Conservation (phyloP, 176 grass and related monocot species). For the Eragrostis nindensis region DNA sequence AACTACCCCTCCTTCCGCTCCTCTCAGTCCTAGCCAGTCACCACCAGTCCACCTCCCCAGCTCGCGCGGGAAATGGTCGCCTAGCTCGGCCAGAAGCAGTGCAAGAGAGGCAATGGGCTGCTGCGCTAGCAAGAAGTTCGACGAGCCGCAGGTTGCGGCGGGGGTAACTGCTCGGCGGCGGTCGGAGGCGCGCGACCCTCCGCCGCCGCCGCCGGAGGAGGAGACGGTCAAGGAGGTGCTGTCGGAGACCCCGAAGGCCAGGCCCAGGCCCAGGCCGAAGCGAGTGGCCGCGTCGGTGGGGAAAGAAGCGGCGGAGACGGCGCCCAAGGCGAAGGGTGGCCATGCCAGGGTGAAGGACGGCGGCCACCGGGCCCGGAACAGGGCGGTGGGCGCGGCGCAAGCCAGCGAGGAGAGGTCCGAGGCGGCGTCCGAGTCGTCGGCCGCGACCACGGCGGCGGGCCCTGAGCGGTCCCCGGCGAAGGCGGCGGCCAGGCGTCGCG, state of each 20-base stretch:
- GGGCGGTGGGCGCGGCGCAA: neutral
- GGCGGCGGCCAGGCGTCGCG: slow-evolving; percentile 49
- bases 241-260: slow-evolving; percentile 69
- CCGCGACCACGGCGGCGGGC: slow-evolving; percentile 31
- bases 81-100: slow-evolving; percentile 23
- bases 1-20: neutral
- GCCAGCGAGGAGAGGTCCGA: slow-evolving; percentile 41
- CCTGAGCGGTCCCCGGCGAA: slow-evolving; percentile 54
- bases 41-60: neutral
- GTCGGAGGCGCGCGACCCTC: slow-evolving; percentile 47
- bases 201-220: slow-evolving; percentile 72
- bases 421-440: slow-evolving; percentile 54
- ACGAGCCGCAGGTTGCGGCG: neutral
- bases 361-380: neutral
- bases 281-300: slow-evolving; percentile 41
- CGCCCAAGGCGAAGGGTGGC: slow-evolving; percentile 35
- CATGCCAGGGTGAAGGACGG: slow-evolving; percentile 36
- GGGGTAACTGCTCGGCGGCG: neutral
- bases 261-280: slow-evolving; percentile 32
- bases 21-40: neutral
- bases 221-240: slow-evolving; percentile 97
- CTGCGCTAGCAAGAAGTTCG: slow-evolving; percentile 55
- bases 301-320: neutral
- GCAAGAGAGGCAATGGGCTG: slow-evolving; percentile 48
- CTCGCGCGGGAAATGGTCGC: slow-evolving; percentile 33